phyloP scores from a whole-genome alignment of 1,284 basidiomycete genomes.

The Trametes pubescens region DNA sequence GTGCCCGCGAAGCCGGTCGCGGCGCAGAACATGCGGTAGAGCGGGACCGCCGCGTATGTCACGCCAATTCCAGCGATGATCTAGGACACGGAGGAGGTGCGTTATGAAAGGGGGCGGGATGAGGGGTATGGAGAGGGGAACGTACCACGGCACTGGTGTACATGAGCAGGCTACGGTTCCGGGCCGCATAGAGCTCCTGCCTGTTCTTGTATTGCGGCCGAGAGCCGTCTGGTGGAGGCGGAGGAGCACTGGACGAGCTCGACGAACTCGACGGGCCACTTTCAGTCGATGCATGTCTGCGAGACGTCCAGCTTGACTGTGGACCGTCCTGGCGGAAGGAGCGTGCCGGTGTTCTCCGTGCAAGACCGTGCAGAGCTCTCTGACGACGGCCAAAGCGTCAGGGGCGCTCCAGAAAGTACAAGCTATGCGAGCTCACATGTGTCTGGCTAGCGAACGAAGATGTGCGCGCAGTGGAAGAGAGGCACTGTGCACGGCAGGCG shows the following conservation, averaged over 20 bases:
- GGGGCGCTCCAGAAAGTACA: not conserved
- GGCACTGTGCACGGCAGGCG: constrained; percentile 18
- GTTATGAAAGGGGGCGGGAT: constrained; percentile 6
- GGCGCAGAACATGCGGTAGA: constrained; percentile 98
- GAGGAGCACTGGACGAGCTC: constrained; percentile 16
- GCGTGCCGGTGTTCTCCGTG: constrained; percentile 13
- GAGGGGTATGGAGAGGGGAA: constrained; percentile 17
- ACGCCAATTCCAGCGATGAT: constrained; percentile 85
- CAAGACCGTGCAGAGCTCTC: constrained; percentile 20
- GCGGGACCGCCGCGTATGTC: constrained; percentile 95
- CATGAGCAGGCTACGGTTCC: constrained; percentile 80
- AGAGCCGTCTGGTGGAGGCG: constrained; percentile 32
- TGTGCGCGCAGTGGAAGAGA: constrained; percentile 12
- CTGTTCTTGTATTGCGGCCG: constrained; percentile 34
- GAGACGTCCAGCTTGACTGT: constrained; percentile 12
- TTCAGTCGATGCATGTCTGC: constrained; percentile 30
- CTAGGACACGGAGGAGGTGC: constrained; percentile 45
- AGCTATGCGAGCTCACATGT: constrained; percentile 17
- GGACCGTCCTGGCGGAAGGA: not conserved
- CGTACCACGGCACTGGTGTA: constrained; percentile 82
- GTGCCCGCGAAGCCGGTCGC: constrained; percentile 98
- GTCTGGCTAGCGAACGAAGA: not conserved
- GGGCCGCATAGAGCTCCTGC: constrained; percentile 52
- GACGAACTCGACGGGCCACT: constrained; percentile 20
- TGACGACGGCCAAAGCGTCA: not conserved